phyloP scores from a whole-genome alignment of 768 basidiomycete genomes.

The Suillus decipiens region DNA sequence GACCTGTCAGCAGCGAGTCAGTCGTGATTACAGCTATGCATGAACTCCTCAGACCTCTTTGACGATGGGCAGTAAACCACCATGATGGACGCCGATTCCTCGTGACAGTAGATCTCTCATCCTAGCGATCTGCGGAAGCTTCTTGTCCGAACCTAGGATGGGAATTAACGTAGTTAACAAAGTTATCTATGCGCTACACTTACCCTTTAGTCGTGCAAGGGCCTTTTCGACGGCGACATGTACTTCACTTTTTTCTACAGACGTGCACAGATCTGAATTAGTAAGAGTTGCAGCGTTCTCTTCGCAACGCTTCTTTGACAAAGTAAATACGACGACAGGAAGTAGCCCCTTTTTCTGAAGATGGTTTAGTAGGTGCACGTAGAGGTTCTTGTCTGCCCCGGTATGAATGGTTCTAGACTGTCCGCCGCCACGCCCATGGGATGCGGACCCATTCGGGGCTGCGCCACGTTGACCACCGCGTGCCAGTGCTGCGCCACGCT shows the following conservation, averaged over 20 bases:
- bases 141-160: conserved; percentile 78
- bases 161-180: conserved; percentile 10
- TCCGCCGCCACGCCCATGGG: conserved; percentile 46
- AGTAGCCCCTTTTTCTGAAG: conserved; percentile 84
- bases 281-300: conserved; percentile 91
- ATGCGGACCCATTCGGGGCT: conserved; percentile 37
- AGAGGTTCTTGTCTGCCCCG: conserved; percentile 84
- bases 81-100: conserved; percentile 97
- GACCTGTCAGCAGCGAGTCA: conserved; percentile 50
- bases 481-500: conserved; percentile 47
- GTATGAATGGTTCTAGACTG: conserved; percentile 60
- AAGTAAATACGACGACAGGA: conserved; percentile 95
- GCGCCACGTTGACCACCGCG: conserved; percentile 58
- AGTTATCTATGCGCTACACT: conserved; percentile 16
- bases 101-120: conserved; percentile 89
- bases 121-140: conserved; percentile 87
- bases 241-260: conserved; percentile 95
- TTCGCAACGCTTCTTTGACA: conserved; percentile 96
- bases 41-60: conserved; percentile 70
- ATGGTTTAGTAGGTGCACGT: conserved; percentile 87
- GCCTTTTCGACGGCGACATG: conserved; percentile 95
- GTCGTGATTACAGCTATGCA: not conserved
- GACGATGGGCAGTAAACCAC: conserved; percentile 92
- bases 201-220: conserved; percentile 87
- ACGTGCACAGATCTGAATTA: conserved; percentile 83